Conservation (phyloP, 345 rosid genomes). For the Eucalyptus urophylla region DNA sequence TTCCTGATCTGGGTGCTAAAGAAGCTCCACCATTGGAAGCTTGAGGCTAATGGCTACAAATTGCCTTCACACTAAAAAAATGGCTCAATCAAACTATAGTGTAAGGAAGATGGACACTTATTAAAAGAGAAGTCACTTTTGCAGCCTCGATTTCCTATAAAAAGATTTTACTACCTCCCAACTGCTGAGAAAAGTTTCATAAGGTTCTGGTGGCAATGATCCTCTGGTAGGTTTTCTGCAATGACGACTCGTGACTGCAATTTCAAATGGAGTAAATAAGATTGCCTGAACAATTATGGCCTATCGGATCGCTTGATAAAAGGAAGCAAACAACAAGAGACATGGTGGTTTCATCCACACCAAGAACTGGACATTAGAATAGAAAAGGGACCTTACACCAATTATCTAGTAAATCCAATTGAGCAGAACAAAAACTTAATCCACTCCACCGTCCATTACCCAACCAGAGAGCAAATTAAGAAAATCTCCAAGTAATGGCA, state of each 20-base stretch:
- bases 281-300: neutral
- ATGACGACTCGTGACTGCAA: slow-evolving; percentile 71
- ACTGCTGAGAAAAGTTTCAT: slow-evolving; percentile 89
- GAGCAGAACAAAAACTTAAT: neutral
- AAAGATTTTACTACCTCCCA: slow-evolving; percentile 50
- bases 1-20: slow-evolving; percentile 62
- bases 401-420: neutral
- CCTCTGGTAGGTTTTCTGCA: slow-evolving; percentile 98
- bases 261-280: neutral
- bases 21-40: slow-evolving; percentile 40
- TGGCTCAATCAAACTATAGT: neutral
- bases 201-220: slow-evolving; percentile 94
- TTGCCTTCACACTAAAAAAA: slow-evolving; percentile 71
- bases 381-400: neutral
- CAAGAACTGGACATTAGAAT: neutral
- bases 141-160: neutral
- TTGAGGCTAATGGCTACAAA: slow-evolving; percentile 89
- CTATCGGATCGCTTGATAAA: neutral
- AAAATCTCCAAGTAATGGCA: neutral
- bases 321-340: neutral
- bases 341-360: neutral
- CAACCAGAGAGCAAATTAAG: neutral
- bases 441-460: neutral
- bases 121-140: neutral
- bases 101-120: neutral